Base-by-base conservation (phyloP, 805 yeast species). In the Yarrowia divulgata region DNA sequence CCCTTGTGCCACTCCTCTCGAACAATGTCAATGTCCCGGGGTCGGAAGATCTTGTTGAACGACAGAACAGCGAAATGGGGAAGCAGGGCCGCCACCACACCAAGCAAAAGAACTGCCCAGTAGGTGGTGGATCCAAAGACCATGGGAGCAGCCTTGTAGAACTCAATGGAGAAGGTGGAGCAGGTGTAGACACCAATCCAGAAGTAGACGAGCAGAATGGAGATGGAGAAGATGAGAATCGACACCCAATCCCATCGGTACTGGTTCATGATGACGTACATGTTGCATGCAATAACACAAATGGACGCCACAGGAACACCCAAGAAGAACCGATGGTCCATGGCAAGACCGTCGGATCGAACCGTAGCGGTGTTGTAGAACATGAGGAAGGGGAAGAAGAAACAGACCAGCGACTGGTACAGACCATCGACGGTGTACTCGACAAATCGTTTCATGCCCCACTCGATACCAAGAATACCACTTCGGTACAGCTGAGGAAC, bases 111-210 rank as follows among this genome's bases (percentile, higher is more conserved):
- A 70, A 84, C 81, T 54, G 88, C 85, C 96, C 96, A 90, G 75
- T 87, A 88, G 6, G 85, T 75, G 42, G 83, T 80, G 7, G 88
- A 79, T 19, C 93, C 91, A 72, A 87, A 87, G 42, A 84, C 82
- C 73, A 87, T 86, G 1, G 86, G 77, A 2, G 90, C 95, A 32
- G 89, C 85, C 70, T 84, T 82, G 77, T 86, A 90, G 73, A 88
- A 88, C 73, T 87, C 90, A 12, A 81, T 82, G 9, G 90, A 83
- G 69, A 80, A 77, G 2, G 79, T 71, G 35, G 84, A 77, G 4
- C 86, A 78, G 39, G 92, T 85, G 89, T 93, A 90, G 29, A 87
- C 85, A n/a, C 94, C 93, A 4, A 91, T 85, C 96, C 96, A 90
- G 75, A 87, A 85, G 73, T 84, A 89, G 18, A 90, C 81, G 52